These are phyloP conservation scores for Talaromyces rugulosus DNA, from an alignment of 2,329 filamentous ascomycete species.

Conservation along the genomic window DNA sequence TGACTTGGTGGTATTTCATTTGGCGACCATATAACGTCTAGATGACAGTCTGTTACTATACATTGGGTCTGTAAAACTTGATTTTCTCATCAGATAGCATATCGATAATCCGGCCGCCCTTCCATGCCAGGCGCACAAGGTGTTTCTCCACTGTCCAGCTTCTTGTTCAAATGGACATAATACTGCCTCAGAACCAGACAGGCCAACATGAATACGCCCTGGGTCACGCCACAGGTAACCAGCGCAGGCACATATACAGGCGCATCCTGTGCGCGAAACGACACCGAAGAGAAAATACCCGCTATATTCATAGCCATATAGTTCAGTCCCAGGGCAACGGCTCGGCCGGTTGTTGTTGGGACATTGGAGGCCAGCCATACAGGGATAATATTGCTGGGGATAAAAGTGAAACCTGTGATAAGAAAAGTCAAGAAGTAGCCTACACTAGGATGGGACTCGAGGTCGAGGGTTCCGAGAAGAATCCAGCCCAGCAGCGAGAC, in stretches of 20 bases:
- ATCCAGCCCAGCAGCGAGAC: conserved; percentile 11
- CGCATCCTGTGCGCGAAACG: conserved; percentile 5
- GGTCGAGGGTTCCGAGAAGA: background rate
- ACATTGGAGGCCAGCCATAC: conserved; percentile 5
- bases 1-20: no score
- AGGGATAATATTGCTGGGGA: conserved; percentile 1
- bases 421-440: conserved; percentile 8
- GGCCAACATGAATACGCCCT: conserved; percentile 3
- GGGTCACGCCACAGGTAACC: conserved; percentile 3
- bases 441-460: background rate
- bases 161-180: background rate
- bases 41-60: no score
- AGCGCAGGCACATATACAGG: conserved; percentile 6
- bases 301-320: conserved; percentile 4
- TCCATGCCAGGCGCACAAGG: background rate
- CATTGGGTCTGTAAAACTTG: background rate
- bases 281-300: background rate
- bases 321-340: conserved; percentile 3
- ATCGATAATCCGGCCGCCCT: background rate
- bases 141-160: background rate
- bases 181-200: conserved; percentile 3
- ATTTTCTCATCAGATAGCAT: background rate
- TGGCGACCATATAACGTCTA: no score
- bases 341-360: background rate
- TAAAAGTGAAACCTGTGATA: conserved; percentile 2